Base-by-base conservation (phyloP, 225 moss, liverwort and hornwort species). In the Physcomitrium patens region DNA sequence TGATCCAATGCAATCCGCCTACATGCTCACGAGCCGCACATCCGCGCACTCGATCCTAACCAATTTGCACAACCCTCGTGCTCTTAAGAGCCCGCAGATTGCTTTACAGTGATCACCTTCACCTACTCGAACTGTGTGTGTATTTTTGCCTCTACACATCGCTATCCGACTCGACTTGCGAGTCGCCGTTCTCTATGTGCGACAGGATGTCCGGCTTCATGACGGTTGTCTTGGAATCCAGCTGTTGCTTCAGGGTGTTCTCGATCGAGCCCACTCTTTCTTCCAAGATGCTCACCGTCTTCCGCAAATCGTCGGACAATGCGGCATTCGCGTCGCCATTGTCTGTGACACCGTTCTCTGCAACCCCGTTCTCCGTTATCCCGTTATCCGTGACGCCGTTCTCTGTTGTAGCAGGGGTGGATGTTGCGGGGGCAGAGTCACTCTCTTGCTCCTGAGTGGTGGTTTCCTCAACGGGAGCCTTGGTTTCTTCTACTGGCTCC, bases 191-290 rank as follows among this genome's bases (percentile, higher is more conserved):
- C 47, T 80, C 80, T 43, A 75, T 48, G 10, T 56, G 63, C 63
- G 56, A 63, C 74, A 79, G 69, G n/a, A 79, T 10, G 0, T 63
- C 63, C 9, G 47, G 17, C 37, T 70, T 80, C 3, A 13, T 2
- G 12, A 50, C 51, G 15, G 2, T 5, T 13, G 31, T 4, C 31
- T 28, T 48, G 15, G 7, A 1, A 19, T 69, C 16, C 12, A 26
- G 17, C 23, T 71, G 47, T n/a, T 17, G 10, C 1, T 16, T 46
- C 10, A 64, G 10, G 50, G 43, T 65, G 44, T 65, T 83, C 67
- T 78, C 78, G 5, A 83, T 12, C 4, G 16, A 45, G 28, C 67
- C 28, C 52, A 83, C 52, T 47, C 78, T 83, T 69, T 71, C 82
- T 49, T 83, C 74, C 53, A 83, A 67, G 3, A 54, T 12, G 0